Percentiles rank a stretch among this genome's conserved stretches.
These are phyloP conservation scores for Myxozyma mucilagina DNA, from an alignment of 805 yeast genomes.

Conservation along the genomic window DNA sequence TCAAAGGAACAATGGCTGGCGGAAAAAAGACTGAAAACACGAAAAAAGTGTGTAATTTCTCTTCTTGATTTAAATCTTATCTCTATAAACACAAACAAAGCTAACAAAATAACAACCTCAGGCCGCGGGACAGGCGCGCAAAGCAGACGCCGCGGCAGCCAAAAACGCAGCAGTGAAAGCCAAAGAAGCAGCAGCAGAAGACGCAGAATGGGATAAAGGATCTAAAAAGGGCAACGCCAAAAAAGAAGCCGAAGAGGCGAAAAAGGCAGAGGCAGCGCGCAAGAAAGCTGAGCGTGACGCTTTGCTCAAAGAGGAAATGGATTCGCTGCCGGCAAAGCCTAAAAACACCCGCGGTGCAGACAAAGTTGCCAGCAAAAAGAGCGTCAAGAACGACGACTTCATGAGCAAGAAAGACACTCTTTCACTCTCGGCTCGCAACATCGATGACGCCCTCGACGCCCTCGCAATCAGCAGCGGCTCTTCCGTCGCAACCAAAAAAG, in stretches of 20 bases:
- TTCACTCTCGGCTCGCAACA: conserved; percentile 59
- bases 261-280: conserved; percentile 68
- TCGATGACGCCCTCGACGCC: conserved; percentile 78
- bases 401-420: conserved; percentile 52
- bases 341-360: conserved; percentile 57
- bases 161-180: conserved; percentile 55
- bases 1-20: conserved; percentile 7
- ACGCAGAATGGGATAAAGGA: conserved; percentile 68
- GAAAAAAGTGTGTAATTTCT: conserved; percentile 24
- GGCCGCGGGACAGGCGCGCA: conserved; percentile 40
- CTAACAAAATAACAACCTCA: not conserved
- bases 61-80: not conserved
- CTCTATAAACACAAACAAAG: not conserved
- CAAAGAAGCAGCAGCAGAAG: conserved; percentile 55
- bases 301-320: conserved; percentile 63
- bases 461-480: conserved; percentile 55
- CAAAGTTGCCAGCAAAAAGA: conserved; percentile 60
- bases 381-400: conserved; percentile 69
- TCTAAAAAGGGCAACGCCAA: conserved; percentile 68
- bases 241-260: conserved; percentile 65
- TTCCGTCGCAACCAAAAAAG: conserved; percentile 40
- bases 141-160: conserved; percentile 63
- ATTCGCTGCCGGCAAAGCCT: conserved; percentile 60
- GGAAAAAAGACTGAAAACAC: conserved; percentile 33
- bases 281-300: conserved; percentile 84